Base-by-base conservation (phyloP, 306 rosid genomes). In the Trichosanthes cucumerina region DNA sequence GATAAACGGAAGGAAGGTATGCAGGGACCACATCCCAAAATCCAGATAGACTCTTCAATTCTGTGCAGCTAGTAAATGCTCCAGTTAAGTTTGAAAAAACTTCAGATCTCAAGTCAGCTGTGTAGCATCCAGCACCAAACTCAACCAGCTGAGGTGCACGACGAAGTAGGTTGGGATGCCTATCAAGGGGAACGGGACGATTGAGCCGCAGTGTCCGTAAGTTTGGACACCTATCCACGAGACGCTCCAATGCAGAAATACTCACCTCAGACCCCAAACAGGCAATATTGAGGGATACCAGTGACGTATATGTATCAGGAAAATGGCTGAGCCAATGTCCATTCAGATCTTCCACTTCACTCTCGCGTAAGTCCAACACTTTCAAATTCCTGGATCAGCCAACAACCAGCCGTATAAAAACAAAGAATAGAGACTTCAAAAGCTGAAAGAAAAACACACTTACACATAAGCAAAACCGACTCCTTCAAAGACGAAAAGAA, bases 261-360 rank as follows among this genome's bases (percentile, higher is more conserved):
- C 86, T 92, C 86, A 92, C 91, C 88, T 96, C 98, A 49, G 89
- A 90, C n/a, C 50, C 82, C 77, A 96, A 84, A 85, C 92, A 92
- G 53, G 96, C 85, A 81, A 96, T 88, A 82, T 96, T 90, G 18
- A 96, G 97, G 41, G 99, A 92, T 50, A 87, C 96, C n/a, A 96
- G 81, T 1, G 97, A 92, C 0, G 97, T 89, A 85, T 90, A 91
- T 0, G 91, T 79, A 88, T 96, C 99, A 24, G 97, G 99, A 79
- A 96, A 96, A 77, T 90, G 91, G 79, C 93, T 91, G 24, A 92
- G 91, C 99, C 99, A 96, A 84, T 91, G 97, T 66, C 99, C 99
- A 73, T 88, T 87, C 58, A 83, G 83, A 79, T 96, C 99, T 4
- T 92, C 99, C 82, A 91, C 93, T 18, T 96, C 97, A 64, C 97